A percentile compares a stretch with the other conserved stretches of the same genome.
These are phyloP conservation scores for Corynascus novoguineensis DNA, from an alignment of 495 filamentous ascomycete species.

Conservation along the genomic window DNA sequence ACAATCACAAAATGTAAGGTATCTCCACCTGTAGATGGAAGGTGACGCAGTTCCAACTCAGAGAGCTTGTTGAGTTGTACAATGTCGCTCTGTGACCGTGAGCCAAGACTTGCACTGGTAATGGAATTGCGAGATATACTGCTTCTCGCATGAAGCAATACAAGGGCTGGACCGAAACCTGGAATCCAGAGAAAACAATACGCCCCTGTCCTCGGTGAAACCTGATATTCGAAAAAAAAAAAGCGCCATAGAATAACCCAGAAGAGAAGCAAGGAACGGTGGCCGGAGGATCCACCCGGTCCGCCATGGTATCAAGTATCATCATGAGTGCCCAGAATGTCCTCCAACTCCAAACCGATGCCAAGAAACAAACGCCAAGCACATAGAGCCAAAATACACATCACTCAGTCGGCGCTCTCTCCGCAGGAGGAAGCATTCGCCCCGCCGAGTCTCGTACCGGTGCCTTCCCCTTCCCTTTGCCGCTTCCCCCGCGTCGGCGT, in stretches of 20 bases:
- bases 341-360: conserved; percentile 17
- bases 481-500: conserved; percentile 24
- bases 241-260: not conserved
- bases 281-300: not conserved
- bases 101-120: too few species aligned
- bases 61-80: too few species aligned
- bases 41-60: too few species aligned
- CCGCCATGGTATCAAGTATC: conserved; percentile 24
- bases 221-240: not conserved
- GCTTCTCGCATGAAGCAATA: not conserved
- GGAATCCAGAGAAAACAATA: too few species aligned
- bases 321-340: not conserved
- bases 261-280: too few species aligned
- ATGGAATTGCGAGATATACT: too few species aligned
- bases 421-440: conserved; percentile 36
- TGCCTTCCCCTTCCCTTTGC: conserved; percentile 39
- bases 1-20: too few species aligned
- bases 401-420: conserved; percentile 32
- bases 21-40: too few species aligned
- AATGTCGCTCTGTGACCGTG: too few species aligned
- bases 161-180: too few species aligned
- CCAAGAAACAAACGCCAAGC: conserved; percentile 10
- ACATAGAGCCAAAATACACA: too few species aligned
- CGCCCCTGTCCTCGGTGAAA: too few species aligned
- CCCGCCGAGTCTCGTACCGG: conserved; percentile 36